Evolutionary conservation across 495 filamentous ascomycete species (phyloP), one percentile per base, ranked within the genome.

Genomic region (Talaromyces stipitatus): DNA sequence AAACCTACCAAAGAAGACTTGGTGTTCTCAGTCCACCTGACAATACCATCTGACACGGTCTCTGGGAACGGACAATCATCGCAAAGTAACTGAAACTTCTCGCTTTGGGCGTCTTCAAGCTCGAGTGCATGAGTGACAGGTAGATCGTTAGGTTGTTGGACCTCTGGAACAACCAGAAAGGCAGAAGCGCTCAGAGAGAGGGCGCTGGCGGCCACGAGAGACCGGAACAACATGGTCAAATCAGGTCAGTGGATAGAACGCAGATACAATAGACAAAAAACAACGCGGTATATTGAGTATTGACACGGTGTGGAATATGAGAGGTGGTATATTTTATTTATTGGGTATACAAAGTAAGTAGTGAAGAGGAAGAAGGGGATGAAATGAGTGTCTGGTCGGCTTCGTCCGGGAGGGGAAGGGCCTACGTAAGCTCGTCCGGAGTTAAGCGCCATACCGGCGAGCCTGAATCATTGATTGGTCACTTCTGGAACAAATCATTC

Each of bases 111-210:
- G 23, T 71, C 64, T 28, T 66, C 60, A n/a, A 66, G 47, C 32
- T 67, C 60, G 28, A 73, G 22, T 0, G 70, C 68, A 23, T 69
- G 60, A 45, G 69, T 43, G 30, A 69, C 64, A 20, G 66, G 69
- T 29, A 59, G 60, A 26, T 67, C 61, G 32, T 64, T 56, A 24
- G 72, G 65, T 23, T 58, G 57, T 26, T 70, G 66, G 41, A 66
- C 59, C 55, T 78, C 77, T 46, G 75, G 75, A 45, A 74, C 58
- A 33, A 82, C 69, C 50, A 81, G 64, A 58, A 81, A 68, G n/a
- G 78, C 76, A 33, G 68, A 72, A 61, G 73, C 69, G 64, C 69
- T 63, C 33, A 78, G 62, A 32, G 72, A 76, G 50, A 75, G 64
- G 28, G 68, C 66, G 58, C 71, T 71, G 61, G 69, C 72, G 46